phyloP scores from a whole-genome alignment of 2,329 filamentous ascomycete species.

The Clarireedia sp. region DNA sequence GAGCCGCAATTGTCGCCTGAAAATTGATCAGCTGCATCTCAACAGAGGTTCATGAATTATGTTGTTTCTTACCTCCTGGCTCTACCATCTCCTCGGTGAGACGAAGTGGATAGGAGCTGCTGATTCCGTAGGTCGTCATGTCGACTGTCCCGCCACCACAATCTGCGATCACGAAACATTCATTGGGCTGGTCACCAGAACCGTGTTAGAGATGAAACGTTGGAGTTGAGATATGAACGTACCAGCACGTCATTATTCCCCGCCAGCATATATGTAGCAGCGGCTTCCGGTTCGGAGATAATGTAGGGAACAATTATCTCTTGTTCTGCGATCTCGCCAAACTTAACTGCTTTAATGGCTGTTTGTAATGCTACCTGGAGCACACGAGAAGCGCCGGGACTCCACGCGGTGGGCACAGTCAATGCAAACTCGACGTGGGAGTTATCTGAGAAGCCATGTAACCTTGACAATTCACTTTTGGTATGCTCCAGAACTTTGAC shows the following conservation, averaged over 20 bases:
- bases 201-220: background rate
- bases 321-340: slow-evolving; percentile 9
- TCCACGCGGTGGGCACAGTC: slow-evolving; percentile 14
- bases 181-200: slow-evolving; percentile 7
- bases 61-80: slow-evolving; percentile 10
- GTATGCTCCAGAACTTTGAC: slow-evolving; percentile 1
- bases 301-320: slow-evolving; percentile 13
- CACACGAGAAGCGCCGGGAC: slow-evolving; percentile 6
- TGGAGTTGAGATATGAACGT: background rate
- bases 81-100: slow-evolving; percentile 16
- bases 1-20: slow-evolving; percentile 12
- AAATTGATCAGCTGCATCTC: too few relatives aligned
- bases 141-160: slow-evolving; percentile 27
- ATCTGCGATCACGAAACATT: slow-evolving; percentile 21
- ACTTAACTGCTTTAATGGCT: background rate
- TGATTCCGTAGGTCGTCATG: slow-evolving; percentile 20
- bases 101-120: slow-evolving; percentile 18
- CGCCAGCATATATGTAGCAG: slow-evolving; percentile 21
- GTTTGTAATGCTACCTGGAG: slow-evolving; percentile 10
- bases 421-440: slow-evolving; percentile 10
- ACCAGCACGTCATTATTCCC: slow-evolving; percentile 3
- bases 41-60: too few relatives aligned
- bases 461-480: background rate
- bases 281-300: slow-evolving; percentile 26
- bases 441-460: background rate